Evolutionary conservation across 345 rosid genomes (phyloP), one percentile per base, ranked within the genome.

Genomic region (Sisymbrium altissimum): DNA sequence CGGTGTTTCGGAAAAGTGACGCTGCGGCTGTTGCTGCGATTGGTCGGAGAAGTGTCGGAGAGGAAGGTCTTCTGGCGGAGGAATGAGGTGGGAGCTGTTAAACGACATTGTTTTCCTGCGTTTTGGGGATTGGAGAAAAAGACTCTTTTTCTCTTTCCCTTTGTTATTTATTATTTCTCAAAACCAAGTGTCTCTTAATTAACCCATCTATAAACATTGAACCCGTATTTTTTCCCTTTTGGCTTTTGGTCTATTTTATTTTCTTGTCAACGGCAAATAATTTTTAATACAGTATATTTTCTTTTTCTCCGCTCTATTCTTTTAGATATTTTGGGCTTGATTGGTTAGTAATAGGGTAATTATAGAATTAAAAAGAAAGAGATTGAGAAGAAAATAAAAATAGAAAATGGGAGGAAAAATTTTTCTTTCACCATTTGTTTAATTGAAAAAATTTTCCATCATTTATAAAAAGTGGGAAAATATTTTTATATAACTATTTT

Each of bases 11-110:
- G 74, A 73, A 7, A 23, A 82, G 60, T 58, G 72, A 18, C 41
- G 60, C 36, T 12, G 72, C 1, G 65, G 84, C 0, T 32, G 78
- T 21, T 72, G 84, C 5, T 18, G 87, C 0, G 73, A 70, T 46
- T 83, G 86, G 80, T 82, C 83, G 71, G 87, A 18, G 70, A 87
- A 86, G 82, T 87, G 93, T 64, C 87, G 92, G 54, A 89, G 84
- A 35, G 97, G 86, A 50, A 91, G 88, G 81, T 85, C 87, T 40
- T 88, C 70, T 44, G 62, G 75, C 5, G 65, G 65, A 68, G 70
- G 44, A 10, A 36, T 52, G 38, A 60, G 79, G 17, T 70, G 65
- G 66, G 75, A 70, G 71, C 66, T 70, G 8, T 48, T 64, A 76
- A 70, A 76, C 80, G 80, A 76, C 80, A 76, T 76, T 18, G 54